Base-by-base conservation (phyloP, 108 stramenopile species). In the Mediolabrus comicus region DNA sequence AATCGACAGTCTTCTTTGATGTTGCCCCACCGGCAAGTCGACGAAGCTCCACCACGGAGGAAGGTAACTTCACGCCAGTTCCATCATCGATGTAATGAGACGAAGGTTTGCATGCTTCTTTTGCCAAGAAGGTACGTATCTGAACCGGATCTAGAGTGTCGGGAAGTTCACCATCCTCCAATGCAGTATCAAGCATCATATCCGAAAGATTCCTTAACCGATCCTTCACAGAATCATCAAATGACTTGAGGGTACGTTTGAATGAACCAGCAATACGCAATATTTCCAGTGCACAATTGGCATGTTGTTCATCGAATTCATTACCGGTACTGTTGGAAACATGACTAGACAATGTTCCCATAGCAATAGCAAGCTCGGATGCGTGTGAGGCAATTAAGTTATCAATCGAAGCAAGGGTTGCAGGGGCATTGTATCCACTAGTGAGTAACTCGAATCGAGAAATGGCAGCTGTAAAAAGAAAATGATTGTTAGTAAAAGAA, bases 271-370 rank as follows among this genome's bases (percentile, higher is more conserved):
- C 92, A 41, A 91, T 68, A 27, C 90, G 84, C 67, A 94, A 67
- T 17, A 94, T 70, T 30, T 91, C 85, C 59, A 94, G 73, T 19
- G 90, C 85, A 53, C 86, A 89, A 22, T 86, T 72, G 7, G 91
- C 88, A 60, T 89, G 83, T 49, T 86, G 86, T 26, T 94, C 92
- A 53, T 94, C 92, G 59, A 94, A 94, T 54, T 80, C 79, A 0
- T 55, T 29, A 24, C 68, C 63, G 17, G 16, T 30, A 52, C 36
- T 36, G 33, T 58, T 63, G 28, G 71, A 67, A 46, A 58, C 75
- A 60, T 91, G 80, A 12, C 78, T 38, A 10, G 84, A 85, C 63
- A 86, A 76, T 1, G 85, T 66, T 9, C 74, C 79, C 49, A 90
- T 74, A 27, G 84, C 84, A 65, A 89, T 85, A 60, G 82, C 82